Percentiles rank a stretch among this genome's conserved stretches.
Conservation (phyloP, 2,329 filamentous ascomycete genomes). For the Plectosphaerella sp. region DNA sequence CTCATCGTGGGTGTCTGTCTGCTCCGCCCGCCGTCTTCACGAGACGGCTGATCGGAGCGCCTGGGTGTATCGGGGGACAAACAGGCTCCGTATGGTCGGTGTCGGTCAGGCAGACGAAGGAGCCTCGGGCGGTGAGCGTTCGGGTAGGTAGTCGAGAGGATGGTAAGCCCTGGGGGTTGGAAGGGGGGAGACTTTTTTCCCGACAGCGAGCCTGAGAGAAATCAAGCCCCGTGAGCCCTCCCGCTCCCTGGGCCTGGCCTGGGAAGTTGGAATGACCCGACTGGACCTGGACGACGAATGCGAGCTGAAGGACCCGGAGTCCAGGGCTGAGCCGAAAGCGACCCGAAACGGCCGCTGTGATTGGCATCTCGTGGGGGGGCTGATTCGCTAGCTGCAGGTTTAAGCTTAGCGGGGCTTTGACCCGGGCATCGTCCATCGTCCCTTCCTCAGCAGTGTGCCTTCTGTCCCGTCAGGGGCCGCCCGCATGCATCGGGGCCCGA, state of each 20-base stretch:
- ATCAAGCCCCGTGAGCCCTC: no score
- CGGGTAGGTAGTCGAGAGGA: no score
- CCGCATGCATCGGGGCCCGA: background rate
- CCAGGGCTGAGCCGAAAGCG: background rate
- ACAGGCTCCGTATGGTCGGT: no score
- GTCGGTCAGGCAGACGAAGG: no score
- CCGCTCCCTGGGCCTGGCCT: no score
- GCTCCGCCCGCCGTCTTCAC: background rate
- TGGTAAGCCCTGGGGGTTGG: no score
- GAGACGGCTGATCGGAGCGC: background rate
- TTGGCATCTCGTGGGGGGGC: background rate
- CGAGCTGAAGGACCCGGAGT: background rate
- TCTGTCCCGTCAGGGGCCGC: background rate
- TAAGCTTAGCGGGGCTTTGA: background rate
- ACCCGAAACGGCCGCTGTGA: background rate
- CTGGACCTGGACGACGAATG: background rate
- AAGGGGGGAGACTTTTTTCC: no score
- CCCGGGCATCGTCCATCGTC: background rate
- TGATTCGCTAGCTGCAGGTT: background rate
- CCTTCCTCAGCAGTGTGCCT: background rate
- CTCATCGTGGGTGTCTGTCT: conserved; percentile 4
- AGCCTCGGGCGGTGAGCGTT: no score
- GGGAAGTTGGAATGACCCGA: no score
- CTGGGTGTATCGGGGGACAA: background rate
- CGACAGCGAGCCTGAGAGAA: no score